These are phyloP conservation scores for Erigeron philadelphicus DNA, from an alignment of 140 eudicot species.

Conservation along the genomic window DNA sequence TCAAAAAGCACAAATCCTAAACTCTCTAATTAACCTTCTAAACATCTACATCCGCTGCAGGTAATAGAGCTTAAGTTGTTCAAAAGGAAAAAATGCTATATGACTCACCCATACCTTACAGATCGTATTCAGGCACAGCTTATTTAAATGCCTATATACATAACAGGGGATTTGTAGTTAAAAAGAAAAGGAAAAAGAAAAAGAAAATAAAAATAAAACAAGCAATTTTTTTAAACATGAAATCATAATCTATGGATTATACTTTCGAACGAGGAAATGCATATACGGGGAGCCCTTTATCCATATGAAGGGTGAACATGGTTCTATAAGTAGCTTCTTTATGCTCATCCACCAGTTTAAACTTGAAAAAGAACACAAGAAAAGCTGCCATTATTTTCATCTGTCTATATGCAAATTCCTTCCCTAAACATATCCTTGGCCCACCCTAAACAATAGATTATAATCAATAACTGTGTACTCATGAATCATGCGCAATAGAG, in stretches of 20 bases:
- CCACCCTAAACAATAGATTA: slow-evolving; percentile 35
- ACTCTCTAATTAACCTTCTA: too few relatives aligned
- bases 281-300: slow-evolving; percentile 39
- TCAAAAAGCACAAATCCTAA: too few relatives aligned
- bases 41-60: too few relatives aligned
- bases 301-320: slow-evolving; percentile 64
- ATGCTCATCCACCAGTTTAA: slow-evolving; percentile 39
- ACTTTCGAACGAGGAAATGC: slow-evolving; percentile 32
- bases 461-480: background rate
- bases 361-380: slow-evolving; percentile 47
- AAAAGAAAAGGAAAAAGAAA: too few relatives aligned
- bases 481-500: background rate
- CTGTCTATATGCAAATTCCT: slow-evolving; percentile 64
- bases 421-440: slow-evolving; percentile 59
- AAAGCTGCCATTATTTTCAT: slow-evolving; percentile 61
- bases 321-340: slow-evolving; percentile 53
- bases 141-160: too few relatives aligned
- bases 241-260: background rate
- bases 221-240: background rate
- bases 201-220: too few relatives aligned
- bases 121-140: too few relatives aligned
- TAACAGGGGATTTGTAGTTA: too few relatives aligned
- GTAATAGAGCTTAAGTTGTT: too few relatives aligned
- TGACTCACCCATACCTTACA: too few relatives aligned
- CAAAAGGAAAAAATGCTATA: too few relatives aligned